Conservation (phyloP, 768 basidiomycete genomes). For the Amylocystis lapponica region DNA sequence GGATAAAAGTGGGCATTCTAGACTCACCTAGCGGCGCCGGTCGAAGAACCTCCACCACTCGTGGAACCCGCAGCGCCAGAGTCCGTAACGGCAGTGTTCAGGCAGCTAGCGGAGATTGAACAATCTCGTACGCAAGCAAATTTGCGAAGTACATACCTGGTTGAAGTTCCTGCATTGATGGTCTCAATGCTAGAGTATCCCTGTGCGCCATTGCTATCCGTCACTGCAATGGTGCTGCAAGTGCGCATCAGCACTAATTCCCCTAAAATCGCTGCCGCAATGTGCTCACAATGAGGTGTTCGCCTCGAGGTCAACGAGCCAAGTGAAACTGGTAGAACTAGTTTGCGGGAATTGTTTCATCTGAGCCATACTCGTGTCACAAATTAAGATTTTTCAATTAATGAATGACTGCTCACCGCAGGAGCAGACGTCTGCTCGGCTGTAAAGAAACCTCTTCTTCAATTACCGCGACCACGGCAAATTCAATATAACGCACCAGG, state of each 20-base stretch:
- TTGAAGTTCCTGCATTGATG: slow-evolving; percentile 31
- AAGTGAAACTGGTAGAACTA: slow-evolving; percentile 43
- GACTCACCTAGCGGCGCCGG: neutral
- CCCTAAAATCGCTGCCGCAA: too few species aligned
- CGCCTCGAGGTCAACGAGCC: slow-evolving; percentile 44
- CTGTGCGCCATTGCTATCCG: slow-evolving; percentile 49
- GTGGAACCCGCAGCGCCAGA: neutral
- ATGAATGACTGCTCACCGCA: too few species aligned
- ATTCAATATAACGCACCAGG: slow-evolving; percentile 47
- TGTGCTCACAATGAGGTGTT: slow-evolving; percentile 45
- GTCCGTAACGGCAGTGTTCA: neutral
- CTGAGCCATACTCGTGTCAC: slow-evolving; percentile 37
- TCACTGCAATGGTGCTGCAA: slow-evolving; percentile 47
- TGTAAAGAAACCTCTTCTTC: slow-evolving; percentile 18
- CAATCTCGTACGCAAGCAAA: neutral
- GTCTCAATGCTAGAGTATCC: slow-evolving; percentile 50
- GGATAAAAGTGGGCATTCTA: too few species aligned
- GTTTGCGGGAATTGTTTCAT: slow-evolving; percentile 46
- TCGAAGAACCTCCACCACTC: neutral
- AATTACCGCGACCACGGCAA: neutral
- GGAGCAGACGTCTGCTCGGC: slow-evolving; percentile 47
- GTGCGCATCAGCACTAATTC: slow-evolving; percentile 1
- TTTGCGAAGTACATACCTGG: slow-evolving; percentile 5
- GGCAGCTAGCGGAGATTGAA: slow-evolving; percentile 2
- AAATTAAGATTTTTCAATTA: too few species aligned